Evolutionary conservation across 2,329 filamentous ascomycete genomes (phyloP).

Genomic region (Nemania diffusa): DNA sequence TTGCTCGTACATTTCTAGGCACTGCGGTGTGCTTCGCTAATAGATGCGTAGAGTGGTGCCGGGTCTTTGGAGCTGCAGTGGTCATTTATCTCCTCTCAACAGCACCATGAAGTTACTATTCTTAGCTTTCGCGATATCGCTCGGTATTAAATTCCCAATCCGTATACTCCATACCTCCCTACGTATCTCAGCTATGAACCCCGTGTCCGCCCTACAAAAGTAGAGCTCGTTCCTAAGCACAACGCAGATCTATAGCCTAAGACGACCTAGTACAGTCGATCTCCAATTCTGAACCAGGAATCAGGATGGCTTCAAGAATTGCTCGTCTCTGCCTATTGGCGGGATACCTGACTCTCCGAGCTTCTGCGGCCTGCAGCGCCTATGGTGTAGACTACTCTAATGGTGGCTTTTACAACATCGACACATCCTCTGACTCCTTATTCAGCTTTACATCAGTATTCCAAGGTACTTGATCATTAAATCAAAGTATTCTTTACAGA

Average conservation of each 20-base stretch:
- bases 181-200: not conserved
- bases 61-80: slow-evolving; percentile 21
- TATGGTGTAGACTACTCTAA: slow-evolving; percentile 54
- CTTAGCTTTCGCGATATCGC: slow-evolving; percentile 23
- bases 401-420: slow-evolving; percentile 54
- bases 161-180: not conserved
- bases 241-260: slow-evolving; percentile 3
- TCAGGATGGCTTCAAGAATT: slow-evolving; percentile 36
- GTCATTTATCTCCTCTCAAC: slow-evolving; percentile 1
- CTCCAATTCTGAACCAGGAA: not conserved
- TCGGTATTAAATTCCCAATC: slow-evolving; percentile 15
- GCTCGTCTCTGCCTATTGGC: slow-evolving; percentile 30
- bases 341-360: slow-evolving; percentile 34
- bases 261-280: not conserved
- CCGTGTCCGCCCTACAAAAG: slow-evolving; percentile 16
- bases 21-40: slow-evolving; percentile 12
- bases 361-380: slow-evolving; percentile 46
- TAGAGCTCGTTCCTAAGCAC: not conserved
- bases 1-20: not conserved
- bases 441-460: slow-evolving; percentile 54
- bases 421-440: slow-evolving; percentile 51
- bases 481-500: not conserved
- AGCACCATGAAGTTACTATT: slow-evolving; percentile 20
- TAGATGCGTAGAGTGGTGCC: slow-evolving; percentile 3
- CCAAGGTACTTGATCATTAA: slow-evolving; percentile 44